A percentile compares a stretch with the other conserved stretches of the same genome.
phyloP scores from a whole-genome alignment of 176 grass and related monocot species.

The Triticum monococcum region DNA sequence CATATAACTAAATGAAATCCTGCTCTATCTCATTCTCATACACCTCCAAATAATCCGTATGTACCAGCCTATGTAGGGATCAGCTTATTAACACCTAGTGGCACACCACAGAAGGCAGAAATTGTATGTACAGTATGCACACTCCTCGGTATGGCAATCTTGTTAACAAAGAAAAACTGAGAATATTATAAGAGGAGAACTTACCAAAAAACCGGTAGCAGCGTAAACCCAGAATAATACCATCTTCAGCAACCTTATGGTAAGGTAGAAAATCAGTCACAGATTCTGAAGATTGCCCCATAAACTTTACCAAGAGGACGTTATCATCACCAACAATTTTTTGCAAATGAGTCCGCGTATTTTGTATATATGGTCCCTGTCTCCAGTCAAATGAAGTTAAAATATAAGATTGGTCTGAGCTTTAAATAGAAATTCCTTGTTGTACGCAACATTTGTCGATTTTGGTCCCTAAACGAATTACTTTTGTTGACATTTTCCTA shows the following conservation, averaged over 20 bases:
- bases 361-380: constrained; percentile 73
- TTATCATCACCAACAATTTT: constrained; percentile 81
- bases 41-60: background rate
- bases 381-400: constrained; percentile 29
- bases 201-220: background rate
- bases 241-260: constrained; percentile 17
- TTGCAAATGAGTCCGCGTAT: constrained; percentile 63
- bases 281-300: constrained; percentile 5
- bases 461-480: background rate
- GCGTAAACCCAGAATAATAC: constrained; percentile 6
- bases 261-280: constrained; percentile 20
- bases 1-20: background rate
- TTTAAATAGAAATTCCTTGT: background rate
- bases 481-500: background rate
- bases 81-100: background rate
- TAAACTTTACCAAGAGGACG: constrained; percentile 72
- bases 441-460: background rate
- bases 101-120: background rate
- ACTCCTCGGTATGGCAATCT: background rate
- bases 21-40: background rate
- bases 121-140: background rate
- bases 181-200: background rate
- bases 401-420: background rate
- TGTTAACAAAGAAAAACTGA: background rate
- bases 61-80: background rate